Percentiles rank a stretch among this genome's conserved stretches.
Conservation (phyloP, 1,284 basidiomycete genomes). For the Pyrrhoderma noxium region DNA sequence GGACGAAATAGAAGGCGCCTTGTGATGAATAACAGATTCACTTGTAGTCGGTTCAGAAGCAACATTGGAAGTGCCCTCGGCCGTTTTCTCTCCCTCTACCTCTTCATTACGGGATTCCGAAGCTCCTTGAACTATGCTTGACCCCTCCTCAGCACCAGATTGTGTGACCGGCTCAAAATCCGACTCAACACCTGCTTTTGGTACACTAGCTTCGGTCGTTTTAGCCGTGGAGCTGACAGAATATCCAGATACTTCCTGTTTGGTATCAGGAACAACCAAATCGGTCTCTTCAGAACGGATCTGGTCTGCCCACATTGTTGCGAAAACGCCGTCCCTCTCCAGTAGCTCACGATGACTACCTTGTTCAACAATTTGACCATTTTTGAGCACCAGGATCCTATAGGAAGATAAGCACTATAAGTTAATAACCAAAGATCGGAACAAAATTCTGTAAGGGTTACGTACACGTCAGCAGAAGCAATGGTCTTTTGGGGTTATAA, state of each 20-base stretch:
- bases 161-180: constrained; percentile 24
- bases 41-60: constrained; percentile 22
- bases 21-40: constrained; percentile 15
- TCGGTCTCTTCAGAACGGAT: constrained; percentile 46
- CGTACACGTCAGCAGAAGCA: constrained; percentile 64
- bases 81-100: constrained; percentile 1
- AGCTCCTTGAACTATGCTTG: neutral
- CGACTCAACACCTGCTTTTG: constrained; percentile 21
- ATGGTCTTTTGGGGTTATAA: constrained; percentile 48
- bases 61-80: constrained; percentile 15
- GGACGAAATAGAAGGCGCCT: constrained; percentile 3
- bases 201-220: constrained; percentile 12
- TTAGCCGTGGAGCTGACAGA: constrained; percentile 21
- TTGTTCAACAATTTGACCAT: constrained; percentile 74
- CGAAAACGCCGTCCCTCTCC: constrained; percentile 61
- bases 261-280: constrained; percentile 24
- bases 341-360: constrained; percentile 72
- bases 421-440: constrained; percentile 1
- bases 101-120: constrained; percentile 3
- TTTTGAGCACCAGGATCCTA: constrained; percentile 76
- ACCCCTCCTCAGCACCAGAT: constrained; percentile 15
- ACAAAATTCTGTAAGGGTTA: constrained; percentile 7
- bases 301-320: constrained; percentile 78
- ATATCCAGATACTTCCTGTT: constrained; percentile 40
- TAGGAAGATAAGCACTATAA: constrained; percentile 14